Base-by-base conservation (phyloP, 176 grass and related monocot genomes). In the Oryza glaberrima region DNA sequence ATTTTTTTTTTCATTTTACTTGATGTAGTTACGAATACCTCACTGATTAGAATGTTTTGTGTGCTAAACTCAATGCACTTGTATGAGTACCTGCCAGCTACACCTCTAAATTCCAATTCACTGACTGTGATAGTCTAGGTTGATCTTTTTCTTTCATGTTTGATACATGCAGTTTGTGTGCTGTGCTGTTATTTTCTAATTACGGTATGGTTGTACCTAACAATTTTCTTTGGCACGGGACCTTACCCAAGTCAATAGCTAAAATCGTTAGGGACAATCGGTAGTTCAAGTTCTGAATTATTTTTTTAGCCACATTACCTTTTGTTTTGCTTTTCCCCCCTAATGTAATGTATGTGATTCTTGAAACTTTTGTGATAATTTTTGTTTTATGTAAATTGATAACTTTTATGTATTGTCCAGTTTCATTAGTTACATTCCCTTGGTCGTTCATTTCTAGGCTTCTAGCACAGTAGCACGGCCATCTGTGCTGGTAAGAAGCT, bases 1-100 rank as follows among this genome's bases (percentile, higher is more conserved):
- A 44, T 16, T 1, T 26, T 7, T 7, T 20, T 34, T 17, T 25
- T 28, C 58, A 63, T 45, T 69, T 30, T 38, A 74, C 41, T 65
- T 81, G 13, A 58, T 69, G 32, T 77, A 43, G 34, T 28, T 20
- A 28, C 19, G 46, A 56, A 54, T 69, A 32, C 63, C 8, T 28
- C 14, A 17, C 4, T 54, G 45, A 30, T 54, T 81, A 52, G 30
- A 67, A 44, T 81, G 85, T 36, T n/a, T 30, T 58, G 10, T 73
- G 58, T 56, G 35, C 16, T 78, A 67, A 9, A 32, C 46, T 51
- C 64, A 52, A 4, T 48, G 4, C 76, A 51, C 38, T 25, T 75
- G 4, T 66, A 67, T n/a, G 41, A 23, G 26, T 16, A 36, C 81
- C 14, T 10, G 52, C 19, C 65, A 47, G 43, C 14, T 66, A 34